phyloP scores from a whole-genome alignment of 2,329 filamentous ascomycete species.

The Monosporascus sp. region DNA sequence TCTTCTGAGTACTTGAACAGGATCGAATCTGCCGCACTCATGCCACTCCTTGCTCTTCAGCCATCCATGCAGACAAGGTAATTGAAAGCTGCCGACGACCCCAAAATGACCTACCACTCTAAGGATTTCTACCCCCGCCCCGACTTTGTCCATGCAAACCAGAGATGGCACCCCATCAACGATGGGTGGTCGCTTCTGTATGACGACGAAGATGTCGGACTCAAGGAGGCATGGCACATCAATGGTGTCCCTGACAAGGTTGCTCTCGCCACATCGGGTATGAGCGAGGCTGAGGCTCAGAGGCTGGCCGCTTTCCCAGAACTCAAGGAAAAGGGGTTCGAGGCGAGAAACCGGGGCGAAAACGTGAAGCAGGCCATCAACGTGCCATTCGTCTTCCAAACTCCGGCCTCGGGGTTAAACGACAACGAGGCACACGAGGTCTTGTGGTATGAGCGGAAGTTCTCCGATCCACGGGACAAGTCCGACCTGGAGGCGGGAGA shows the following conservation, averaged over 20 bases:
- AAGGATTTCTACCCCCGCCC: slow-evolving; percentile 52
- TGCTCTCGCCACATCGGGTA: slow-evolving; percentile 18
- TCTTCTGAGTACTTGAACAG: neutral
- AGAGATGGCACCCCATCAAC: slow-evolving; percentile 56
- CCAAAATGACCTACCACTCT: slow-evolving; percentile 23
- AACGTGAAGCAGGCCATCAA: slow-evolving; percentile 47
- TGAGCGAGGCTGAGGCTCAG: slow-evolving; percentile 33
- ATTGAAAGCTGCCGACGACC: neutral
- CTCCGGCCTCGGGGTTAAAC: slow-evolving; percentile 56
- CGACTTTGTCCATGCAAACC: slow-evolving; percentile 52
- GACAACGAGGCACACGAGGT: slow-evolving; percentile 60
- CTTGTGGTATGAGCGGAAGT: slow-evolving; percentile 57
- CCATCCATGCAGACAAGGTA: neutral
- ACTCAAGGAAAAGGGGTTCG: slow-evolving; percentile 40
- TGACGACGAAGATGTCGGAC: slow-evolving; percentile 57
- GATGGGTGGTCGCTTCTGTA: slow-evolving; percentile 60
- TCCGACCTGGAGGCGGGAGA: slow-evolving; percentile 35
- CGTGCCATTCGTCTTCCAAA: slow-evolving; percentile 62
- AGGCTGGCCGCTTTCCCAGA: slow-evolving; percentile 45
- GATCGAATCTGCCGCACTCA: neutral
- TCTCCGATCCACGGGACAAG: slow-evolving; percentile 43
- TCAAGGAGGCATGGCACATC: slow-evolving; percentile 47
- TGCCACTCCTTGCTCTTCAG: neutral
- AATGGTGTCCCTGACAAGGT: slow-evolving; percentile 41
- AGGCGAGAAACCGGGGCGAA: slow-evolving; percentile 23